Percentiles rank a stretch among this genome's conserved stretches.
phyloP scores from a whole-genome alignment of 805 yeast species.

The Groenewaldozyma salmanticensis region DNA sequence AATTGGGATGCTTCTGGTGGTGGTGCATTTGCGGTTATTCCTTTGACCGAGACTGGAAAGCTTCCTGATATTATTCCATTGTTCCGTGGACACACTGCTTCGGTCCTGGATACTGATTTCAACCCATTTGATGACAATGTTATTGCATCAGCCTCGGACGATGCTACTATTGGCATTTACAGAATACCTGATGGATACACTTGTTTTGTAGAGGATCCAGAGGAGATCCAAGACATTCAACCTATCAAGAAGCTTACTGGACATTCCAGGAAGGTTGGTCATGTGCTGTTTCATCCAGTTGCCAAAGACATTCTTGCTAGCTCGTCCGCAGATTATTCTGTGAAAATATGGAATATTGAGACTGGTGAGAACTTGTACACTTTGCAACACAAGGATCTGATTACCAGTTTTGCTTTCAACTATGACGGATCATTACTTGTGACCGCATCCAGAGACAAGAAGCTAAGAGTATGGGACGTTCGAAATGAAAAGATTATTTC shows the following conservation, averaged over 20 bases:
- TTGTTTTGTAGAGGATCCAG: conserved; percentile 27
- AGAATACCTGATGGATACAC: conserved; percentile 75
- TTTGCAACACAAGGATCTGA: conserved; percentile 78
- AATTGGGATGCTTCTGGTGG: conserved; percentile 96
- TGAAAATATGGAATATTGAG: conserved; percentile 83
- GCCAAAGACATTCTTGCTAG: conserved; percentile 84
- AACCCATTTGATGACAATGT: conserved; percentile 77
- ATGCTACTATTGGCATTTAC: conserved; percentile 79
- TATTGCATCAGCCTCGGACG: conserved; percentile 74
- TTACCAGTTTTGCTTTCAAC: conserved; percentile 87
- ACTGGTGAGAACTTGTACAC: conserved; percentile 63
- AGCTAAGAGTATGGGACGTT: conserved; percentile 84
- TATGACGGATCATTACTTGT: conserved; percentile 81
- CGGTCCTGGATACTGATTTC: conserved; percentile 91
- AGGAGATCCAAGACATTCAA: conserved; percentile 53
- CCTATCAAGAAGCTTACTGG: conserved; percentile 69
- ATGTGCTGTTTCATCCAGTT: conserved; percentile 78
- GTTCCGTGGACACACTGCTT: conserved; percentile 92
- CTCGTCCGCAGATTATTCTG: conserved; percentile 81
- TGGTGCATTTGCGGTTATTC: conserved; percentile 94
- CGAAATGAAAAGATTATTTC: conserved; percentile 62
- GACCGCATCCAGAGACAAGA: conserved; percentile 85
- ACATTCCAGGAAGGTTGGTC: conserved; percentile 93
- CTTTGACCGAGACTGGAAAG: conserved; percentile 77
- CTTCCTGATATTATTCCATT: conserved; percentile 89